Conservation (phyloP, 1,139 yeast genomes). For the Blastobotrys aristatus region DNA sequence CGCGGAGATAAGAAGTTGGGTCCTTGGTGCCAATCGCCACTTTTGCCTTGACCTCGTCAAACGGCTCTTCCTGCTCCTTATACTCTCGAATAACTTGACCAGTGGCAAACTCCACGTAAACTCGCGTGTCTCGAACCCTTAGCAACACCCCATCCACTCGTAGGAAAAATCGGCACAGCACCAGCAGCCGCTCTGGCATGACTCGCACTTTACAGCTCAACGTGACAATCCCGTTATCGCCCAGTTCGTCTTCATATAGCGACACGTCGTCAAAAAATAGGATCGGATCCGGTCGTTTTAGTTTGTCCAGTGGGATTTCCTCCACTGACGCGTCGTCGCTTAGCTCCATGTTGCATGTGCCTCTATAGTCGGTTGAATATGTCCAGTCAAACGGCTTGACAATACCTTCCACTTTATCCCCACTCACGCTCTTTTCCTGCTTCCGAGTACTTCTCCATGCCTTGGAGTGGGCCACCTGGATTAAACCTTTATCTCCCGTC, state of each 20-base stretch:
- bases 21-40: constrained; percentile 50
- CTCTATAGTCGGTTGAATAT: constrained; percentile 73
- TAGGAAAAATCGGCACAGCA: constrained; percentile 72
- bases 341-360: constrained; percentile 31
- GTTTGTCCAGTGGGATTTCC: constrained; percentile 61
- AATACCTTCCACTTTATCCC: constrained; percentile 45
- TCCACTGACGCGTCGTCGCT: constrained; percentile 21
- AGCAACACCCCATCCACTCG: constrained; percentile 87
- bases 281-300: constrained; percentile 77
- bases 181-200: constrained; percentile 73
- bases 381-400: constrained; percentile 96
- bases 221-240: constrained; percentile 88
- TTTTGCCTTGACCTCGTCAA: constrained; percentile 48
- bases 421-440: constrained; percentile 25
- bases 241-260: constrained; percentile 89
- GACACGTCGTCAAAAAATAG: constrained; percentile 83
- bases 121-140: constrained; percentile 76
- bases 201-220: constrained; percentile 77
- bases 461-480: constrained; percentile 79
- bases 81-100: constrained; percentile 68
- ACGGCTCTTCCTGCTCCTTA: constrained; percentile 65
- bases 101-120: constrained; percentile 71
- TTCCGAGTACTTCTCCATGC: constrained; percentile 74
- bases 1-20: constrained; percentile 72
- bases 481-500: constrained; percentile 44